A percentile compares a stretch with the other conserved stretches of the same genome.
phyloP scores from a whole-genome alignment of 345 rosid genomes.

The Salix arbutifolia region DNA sequence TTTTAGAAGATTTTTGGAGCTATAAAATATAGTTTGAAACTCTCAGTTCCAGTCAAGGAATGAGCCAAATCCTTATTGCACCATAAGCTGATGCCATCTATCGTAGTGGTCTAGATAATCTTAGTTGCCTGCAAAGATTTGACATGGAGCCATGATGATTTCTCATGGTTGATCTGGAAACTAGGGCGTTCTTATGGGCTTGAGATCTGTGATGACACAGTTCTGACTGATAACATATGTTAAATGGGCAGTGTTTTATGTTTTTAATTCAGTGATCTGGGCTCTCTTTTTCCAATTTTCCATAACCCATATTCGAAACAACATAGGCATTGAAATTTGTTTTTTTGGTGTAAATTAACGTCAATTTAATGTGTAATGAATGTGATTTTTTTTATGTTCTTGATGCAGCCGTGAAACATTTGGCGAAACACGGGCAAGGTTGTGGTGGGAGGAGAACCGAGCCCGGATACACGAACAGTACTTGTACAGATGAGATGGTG shows the following conservation, averaged over 20 bases:
- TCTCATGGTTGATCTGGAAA: constrained; percentile 4
- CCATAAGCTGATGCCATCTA: background rate
- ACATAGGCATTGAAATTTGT: background rate
- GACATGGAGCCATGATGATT: background rate
- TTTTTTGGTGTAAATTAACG: background rate
- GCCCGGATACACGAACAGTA: constrained; percentile 88
- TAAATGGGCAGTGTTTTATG: background rate
- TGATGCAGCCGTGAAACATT: constrained; percentile 84
- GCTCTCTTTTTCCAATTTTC: background rate
- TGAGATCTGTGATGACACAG: background rate
- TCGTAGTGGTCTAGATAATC: background rate
- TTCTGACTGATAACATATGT: background rate
- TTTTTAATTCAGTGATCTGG: background rate
- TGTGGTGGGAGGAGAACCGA: constrained; percentile 98
- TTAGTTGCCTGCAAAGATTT: background rate
- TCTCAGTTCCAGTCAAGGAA: background rate
- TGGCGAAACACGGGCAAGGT: constrained; percentile 79
- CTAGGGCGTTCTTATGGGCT: background rate
- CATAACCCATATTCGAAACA: background rate
- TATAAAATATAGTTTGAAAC: background rate
- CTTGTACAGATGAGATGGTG: constrained; percentile 33
- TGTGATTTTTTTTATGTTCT: background rate
- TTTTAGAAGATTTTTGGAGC: background rate
- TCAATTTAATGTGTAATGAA: background rate
- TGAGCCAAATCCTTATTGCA: background rate